Base-by-base conservation (phyloP, 805 yeast species). In the Metschnikowia hibisci region DNA sequence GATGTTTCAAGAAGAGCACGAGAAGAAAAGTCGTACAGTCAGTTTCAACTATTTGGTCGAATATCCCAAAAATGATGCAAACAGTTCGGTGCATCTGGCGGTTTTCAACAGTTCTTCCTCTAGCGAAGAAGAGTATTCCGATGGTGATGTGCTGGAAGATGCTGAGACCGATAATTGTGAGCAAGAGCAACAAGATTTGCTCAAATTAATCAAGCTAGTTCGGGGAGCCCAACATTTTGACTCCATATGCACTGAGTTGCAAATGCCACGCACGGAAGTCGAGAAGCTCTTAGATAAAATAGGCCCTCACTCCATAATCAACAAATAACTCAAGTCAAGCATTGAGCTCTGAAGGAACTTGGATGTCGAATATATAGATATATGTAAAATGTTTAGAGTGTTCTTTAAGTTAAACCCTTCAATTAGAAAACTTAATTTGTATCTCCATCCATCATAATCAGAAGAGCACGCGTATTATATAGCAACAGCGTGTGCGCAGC, bases 191-290 rank as follows among this genome's bases (percentile, higher is more conserved):
- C 50, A 53, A 28, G 70, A 71, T 29, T 61, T 71, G 43, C 45
- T 59, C 4, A 59, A 60, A 10, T 53, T 80, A 35, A 47, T 77
- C 3, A 72, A 71, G 46, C 61, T 78, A 11, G 51, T 83, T 23
- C 71, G 72, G 44, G 74, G 77, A 15, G 72, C 72, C 18, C 81
- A 77, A 40, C 76, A 74, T 48, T 69, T 81, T 50, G 91, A 84
- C 54, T 69, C 77, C 4, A 81, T 87, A 2, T 83, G 91, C 55
- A 86, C 91, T 0, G 84, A 80, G 45, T 64, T 87, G 53, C 77
- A 73, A 36, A 72, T 73, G 54, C 73, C 84, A 8, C 66, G 79
- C 35, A 59, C 58, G 15, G 82, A 81, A 23, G 77, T 84, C 1
- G 84, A 81, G 51, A 55, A 61, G 26, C 61, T 80, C 57, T 53